Conservation (phyloP, 306 rosid genomes). For the Pterocarpus santalinus region DNA sequence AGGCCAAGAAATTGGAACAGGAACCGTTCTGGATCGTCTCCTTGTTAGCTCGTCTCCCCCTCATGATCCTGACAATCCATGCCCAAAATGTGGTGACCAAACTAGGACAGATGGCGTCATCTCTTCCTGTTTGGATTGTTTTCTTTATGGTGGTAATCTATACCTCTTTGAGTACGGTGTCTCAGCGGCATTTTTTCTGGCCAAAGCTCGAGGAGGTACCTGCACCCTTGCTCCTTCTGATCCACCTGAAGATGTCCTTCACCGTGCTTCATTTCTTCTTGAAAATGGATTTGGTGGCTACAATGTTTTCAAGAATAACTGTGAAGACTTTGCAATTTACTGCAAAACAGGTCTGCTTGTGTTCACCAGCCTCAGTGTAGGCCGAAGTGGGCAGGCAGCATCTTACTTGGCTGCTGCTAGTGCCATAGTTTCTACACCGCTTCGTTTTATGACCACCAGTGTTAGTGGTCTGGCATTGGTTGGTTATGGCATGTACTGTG, state of each 20-base stretch:
- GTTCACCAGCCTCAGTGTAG: slow-evolving; percentile 61
- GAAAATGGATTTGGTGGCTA: slow-evolving; percentile 79
- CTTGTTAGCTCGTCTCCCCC: slow-evolving; percentile 69
- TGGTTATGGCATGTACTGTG: slow-evolving; percentile 66
- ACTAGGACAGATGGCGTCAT: slow-evolving; percentile 65
- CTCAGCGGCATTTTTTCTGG: slow-evolving; percentile 57
- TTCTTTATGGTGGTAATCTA: slow-evolving; percentile 73
- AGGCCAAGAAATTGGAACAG: slow-evolving; percentile 81
- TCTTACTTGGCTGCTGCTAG: slow-evolving; percentile 66
- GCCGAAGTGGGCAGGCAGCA: slow-evolving; percentile 81
- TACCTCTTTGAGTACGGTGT: slow-evolving; percentile 79
- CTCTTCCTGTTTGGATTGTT: slow-evolving; percentile 87
- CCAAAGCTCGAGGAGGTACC: slow-evolving; percentile 90
- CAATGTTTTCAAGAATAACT: slow-evolving; percentile 74
- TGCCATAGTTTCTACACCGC: slow-evolving; percentile 64
- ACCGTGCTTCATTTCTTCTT: slow-evolving; percentile 76
- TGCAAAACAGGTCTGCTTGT: slow-evolving; percentile 91
- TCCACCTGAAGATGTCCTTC: slow-evolving; percentile 63
- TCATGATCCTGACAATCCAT: slow-evolving; percentile 58
- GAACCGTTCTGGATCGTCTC: slow-evolving; percentile 68
- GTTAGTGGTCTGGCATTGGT: slow-evolving; percentile 60
- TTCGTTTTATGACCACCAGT: slow-evolving; percentile 68
- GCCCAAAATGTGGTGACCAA: slow-evolving; percentile 75
- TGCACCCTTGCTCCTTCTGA: slow-evolving; percentile 78
- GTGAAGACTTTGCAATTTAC: slow-evolving; percentile 89